A percentile compares a stretch with the other conserved stretches of the same genome.
phyloP scores from a whole-genome alignment of 352 stramenopile species.

The Globisporangium mamillatum region DNA sequence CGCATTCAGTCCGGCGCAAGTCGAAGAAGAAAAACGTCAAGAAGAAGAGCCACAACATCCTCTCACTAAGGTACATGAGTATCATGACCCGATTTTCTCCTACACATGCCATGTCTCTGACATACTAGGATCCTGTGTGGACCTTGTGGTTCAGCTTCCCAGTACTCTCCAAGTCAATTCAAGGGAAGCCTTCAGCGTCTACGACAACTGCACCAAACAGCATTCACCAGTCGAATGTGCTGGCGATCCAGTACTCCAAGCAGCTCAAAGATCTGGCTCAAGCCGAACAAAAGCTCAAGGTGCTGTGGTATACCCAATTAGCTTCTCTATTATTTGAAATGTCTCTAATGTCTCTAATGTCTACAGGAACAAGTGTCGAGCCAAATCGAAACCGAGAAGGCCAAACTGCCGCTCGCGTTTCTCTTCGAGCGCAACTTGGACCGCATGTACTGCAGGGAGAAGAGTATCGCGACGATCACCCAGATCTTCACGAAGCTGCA shows the following conservation, averaged over 20 bases:
- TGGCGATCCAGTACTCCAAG: slow-evolving; percentile 13
- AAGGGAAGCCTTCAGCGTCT: neutral
- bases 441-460: slow-evolving; percentile 50
- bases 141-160: slow-evolving; percentile 15
- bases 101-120: neutral
- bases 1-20: neutral
- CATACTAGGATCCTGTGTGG: neutral
- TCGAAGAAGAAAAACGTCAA: slow-evolving; percentile 3
- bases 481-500: slow-evolving; percentile 72
- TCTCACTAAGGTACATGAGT: slow-evolving; percentile 28
- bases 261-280: slow-evolving; percentile 13
- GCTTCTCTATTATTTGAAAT: too few relatives aligned
- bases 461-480: slow-evolving; percentile 51
- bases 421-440: slow-evolving; percentile 74
- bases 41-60: slow-evolving; percentile 22
- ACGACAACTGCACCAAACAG: neutral
- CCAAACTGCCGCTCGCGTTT: slow-evolving; percentile 60
- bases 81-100: neutral
- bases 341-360: too few relatives aligned
- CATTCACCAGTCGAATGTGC: neutral
- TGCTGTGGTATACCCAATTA: neutral
- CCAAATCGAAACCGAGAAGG: slow-evolving; percentile 53
- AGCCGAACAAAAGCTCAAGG: slow-evolving; percentile 24
- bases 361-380: slow-evolving; percentile 28
- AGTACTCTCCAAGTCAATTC: slow-evolving; percentile 12